Conservation (phyloP, 2,329 filamentous ascomycete species). For the Pseudogymnoascus pannorum region DNA sequence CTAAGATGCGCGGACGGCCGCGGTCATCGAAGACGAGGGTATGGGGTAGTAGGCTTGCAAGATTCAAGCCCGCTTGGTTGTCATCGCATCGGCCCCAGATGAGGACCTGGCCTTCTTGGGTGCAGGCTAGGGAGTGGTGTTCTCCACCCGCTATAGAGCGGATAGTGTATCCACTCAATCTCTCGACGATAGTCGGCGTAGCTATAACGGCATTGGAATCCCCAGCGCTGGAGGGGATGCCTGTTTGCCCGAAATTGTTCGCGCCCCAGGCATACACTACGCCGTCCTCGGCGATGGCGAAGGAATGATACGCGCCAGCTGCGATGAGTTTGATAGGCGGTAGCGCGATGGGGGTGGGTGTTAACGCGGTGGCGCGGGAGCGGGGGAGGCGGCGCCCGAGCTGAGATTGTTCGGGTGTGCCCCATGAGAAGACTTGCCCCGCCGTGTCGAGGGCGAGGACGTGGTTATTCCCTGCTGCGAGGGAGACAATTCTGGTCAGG, state of each 20-base stretch:
- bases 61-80: slow-evolving; percentile 49
- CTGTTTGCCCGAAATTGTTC: slow-evolving; percentile 81
- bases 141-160: slow-evolving; percentile 61
- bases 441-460: slow-evolving; percentile 50
- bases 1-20: slow-evolving; percentile 61
- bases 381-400: slow-evolving; percentile 44
- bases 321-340: slow-evolving; percentile 34
- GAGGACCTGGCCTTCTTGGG: slow-evolving; percentile 47
- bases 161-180: slow-evolving; percentile 56
- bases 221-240: slow-evolving; percentile 53
- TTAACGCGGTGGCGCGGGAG: slow-evolving; percentile 20
- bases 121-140: slow-evolving; percentile 67
- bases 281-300: slow-evolving; percentile 62
- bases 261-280: slow-evolving; percentile 76
- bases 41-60: slow-evolving; percentile 47
- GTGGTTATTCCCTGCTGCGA: slow-evolving; percentile 53
- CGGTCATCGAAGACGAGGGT: slow-evolving; percentile 57
- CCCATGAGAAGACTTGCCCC: slow-evolving; percentile 56
- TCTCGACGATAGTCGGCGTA: slow-evolving; percentile 58
- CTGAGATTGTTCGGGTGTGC: slow-evolving; percentile 60
- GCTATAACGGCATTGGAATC: slow-evolving; percentile 64
- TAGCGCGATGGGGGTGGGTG: slow-evolving; percentile 28
- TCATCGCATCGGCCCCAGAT: slow-evolving; percentile 53
- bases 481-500: slow-evolving; percentile 46
- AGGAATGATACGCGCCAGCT: slow-evolving; percentile 71